Evolutionary conservation across 1,284 basidiomycete species (phyloP), one percentile per base, ranked within the genome.

Genomic region (Rhizoctonia solani): DNA sequence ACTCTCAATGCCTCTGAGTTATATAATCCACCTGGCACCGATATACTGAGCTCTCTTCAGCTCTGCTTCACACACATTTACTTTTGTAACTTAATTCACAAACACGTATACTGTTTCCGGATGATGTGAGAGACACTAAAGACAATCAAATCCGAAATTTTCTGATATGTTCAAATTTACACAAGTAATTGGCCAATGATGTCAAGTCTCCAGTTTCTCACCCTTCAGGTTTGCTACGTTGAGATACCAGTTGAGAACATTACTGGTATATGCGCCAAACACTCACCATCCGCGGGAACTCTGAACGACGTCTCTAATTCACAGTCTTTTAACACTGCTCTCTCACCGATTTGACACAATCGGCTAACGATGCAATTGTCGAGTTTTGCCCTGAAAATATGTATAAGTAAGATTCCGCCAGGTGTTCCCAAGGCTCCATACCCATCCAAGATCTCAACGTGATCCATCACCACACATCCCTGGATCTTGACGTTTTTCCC

Each of bases 261-360:
- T n/a, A n/a, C n/a, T n/a, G n/a, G n/a, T n/a, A n/a, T n/a, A n/a
- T n/a, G n/a, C n/a, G n/a, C n/a, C n/a, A n/a, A n/a, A n/a, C n/a
- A 74, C 83, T 74, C 72, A 91, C 92, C 87, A 71, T 86, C 89
- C 11, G 83, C 81, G 46, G 82, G 81, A 23, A 95, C 88, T 73
- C 93, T 90, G 73, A 90, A 96, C 0, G 93, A 92, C 4, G 90
- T 87, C 70, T 95, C 95, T 1, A 95, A 89, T 42, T 98, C 87
- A 75, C 93, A 95, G 66, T 89, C 86, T 66, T 85, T 83, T 69
- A 98, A 79, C 71, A 89, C 87, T 0, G 90, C 87, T 74, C 91
- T 92, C 44, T 83, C 81, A 6, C 94, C 93, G 14, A 98, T 82
- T 69, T 84, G 87, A 0, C 91, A 93, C 70, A 88, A 88, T 67